Evolutionary conservation across 2,329 filamentous ascomycete species (phyloP).

Genomic region (Dactylellina haptotyla): DNA sequence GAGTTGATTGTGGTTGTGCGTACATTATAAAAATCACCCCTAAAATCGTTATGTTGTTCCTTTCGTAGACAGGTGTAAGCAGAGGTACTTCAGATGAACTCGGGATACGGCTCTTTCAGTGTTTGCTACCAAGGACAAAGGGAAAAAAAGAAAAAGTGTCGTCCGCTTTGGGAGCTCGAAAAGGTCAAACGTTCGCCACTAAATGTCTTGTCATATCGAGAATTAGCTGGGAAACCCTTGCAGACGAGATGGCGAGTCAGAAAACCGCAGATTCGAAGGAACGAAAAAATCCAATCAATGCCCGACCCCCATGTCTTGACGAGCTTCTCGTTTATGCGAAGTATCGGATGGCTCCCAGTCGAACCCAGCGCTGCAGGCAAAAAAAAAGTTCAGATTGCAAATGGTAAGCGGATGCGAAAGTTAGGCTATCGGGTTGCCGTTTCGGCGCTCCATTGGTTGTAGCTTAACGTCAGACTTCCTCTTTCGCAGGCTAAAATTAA

Average conservation of each 20-base stretch:
- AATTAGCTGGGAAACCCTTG: constrained; percentile 45
- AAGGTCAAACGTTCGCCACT: constrained; percentile 50
- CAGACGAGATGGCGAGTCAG: neutral
- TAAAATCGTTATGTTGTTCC: neutral
- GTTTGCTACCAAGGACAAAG: neutral
- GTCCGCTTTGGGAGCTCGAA: constrained; percentile 14
- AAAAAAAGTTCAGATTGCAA: neutral
- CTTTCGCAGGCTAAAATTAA: constrained; percentile 38
- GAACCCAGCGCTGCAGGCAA: no score
- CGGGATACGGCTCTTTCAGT: neutral
- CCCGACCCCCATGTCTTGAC: constrained; percentile 20
- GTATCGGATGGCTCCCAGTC: constrained; percentile 19
- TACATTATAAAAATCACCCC: constrained; percentile 18
- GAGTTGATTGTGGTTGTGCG: constrained; percentile 23
- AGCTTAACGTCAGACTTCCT: constrained; percentile 49
- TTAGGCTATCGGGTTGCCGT: no score
- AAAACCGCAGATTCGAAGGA: constrained; percentile 1
- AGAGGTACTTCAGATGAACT: constrained; percentile 24
- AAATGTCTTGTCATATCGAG: constrained; percentile 47
- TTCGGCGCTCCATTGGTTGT: constrained; percentile 45
- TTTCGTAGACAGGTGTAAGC: constrained; percentile 21
- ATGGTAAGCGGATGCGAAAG: constrained; percentile 52
- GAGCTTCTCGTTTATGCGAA: constrained; percentile 51
- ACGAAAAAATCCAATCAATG: neutral
- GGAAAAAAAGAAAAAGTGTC: constrained; percentile 7